Conservation (phyloP, 2,329 filamentous ascomycete genomes). For the Penicillium verrucosum region DNA sequence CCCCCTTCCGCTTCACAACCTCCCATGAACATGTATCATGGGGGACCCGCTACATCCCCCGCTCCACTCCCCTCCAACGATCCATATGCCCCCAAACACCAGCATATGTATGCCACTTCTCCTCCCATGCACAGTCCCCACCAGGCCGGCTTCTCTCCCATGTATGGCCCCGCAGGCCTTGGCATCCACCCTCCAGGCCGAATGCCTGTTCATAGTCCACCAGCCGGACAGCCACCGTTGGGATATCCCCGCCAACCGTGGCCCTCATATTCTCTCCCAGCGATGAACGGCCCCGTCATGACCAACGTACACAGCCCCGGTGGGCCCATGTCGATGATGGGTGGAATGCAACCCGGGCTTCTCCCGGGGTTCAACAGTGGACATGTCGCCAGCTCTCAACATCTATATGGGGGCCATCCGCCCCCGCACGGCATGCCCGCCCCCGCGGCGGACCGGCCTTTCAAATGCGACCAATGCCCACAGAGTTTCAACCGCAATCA, state of each 20-base stretch:
- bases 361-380: conserved; percentile 59
- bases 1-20: conserved; percentile 37
- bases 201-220: conserved; percentile 54
- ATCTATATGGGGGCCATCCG: conserved; percentile 58
- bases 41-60: conserved; percentile 39
- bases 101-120: conserved; percentile 41
- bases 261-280: conserved; percentile 56
- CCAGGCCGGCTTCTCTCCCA: conserved; percentile 44
- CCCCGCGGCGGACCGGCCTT: conserved; percentile 74
- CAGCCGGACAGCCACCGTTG: conserved; percentile 38
- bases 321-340: conserved; percentile 68
- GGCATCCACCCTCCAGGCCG: conserved; percentile 43
- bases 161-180: conserved; percentile 41
- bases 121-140: conserved; percentile 51
- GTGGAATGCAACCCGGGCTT: conserved; percentile 56
- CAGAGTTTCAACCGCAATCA: conserved; percentile 96
- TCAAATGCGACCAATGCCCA: conserved; percentile 88
- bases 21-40: conserved; percentile 41
- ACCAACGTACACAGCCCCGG: conserved; percentile 74
- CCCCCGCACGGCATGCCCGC: conserved; percentile 55
- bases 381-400: conserved; percentile 55
- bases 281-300: conserved; percentile 67
- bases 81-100: conserved; percentile 55
- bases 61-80: conserved; percentile 57
- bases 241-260: conserved; percentile 44